These are phyloP conservation scores for Malus sieversii DNA, from an alignment of 306 rosid species.

Conservation along the genomic window DNA sequence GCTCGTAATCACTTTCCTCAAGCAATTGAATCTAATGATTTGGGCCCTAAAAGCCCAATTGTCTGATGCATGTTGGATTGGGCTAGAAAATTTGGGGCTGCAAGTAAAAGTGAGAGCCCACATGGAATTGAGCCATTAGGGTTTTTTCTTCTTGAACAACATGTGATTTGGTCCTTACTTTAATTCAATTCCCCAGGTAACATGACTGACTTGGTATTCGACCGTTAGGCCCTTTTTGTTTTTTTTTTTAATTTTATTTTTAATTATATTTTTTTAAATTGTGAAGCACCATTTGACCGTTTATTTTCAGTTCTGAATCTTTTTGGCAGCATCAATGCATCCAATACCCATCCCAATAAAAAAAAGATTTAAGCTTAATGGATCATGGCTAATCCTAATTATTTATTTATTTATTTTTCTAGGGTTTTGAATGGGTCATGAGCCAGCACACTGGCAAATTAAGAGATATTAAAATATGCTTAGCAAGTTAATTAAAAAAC, in stretches of 20 bases:
- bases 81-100: neutral
- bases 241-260: neutral
- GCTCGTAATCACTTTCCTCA: neutral
- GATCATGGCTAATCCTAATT: neutral
- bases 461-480: neutral
- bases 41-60: neutral
- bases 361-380: neutral
- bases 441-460: neutral
- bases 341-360: neutral
- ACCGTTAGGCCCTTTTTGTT: neutral
- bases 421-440: too few species aligned
- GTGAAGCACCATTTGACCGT: neutral
- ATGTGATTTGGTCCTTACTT: neutral
- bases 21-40: neutral
- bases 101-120: neutral
- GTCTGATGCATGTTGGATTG: neutral
- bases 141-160: neutral
- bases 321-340: neutral
- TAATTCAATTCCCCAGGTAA: neutral
- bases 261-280: neutral
- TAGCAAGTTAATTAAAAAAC: neutral
- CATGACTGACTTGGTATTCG: neutral
- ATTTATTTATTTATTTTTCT: too few species aligned
- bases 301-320: neutral
- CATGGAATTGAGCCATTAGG: neutral